Evolutionary conservation across 2,329 filamentous ascomycete species (phyloP).

Genomic region (Bisporella sp.): DNA sequence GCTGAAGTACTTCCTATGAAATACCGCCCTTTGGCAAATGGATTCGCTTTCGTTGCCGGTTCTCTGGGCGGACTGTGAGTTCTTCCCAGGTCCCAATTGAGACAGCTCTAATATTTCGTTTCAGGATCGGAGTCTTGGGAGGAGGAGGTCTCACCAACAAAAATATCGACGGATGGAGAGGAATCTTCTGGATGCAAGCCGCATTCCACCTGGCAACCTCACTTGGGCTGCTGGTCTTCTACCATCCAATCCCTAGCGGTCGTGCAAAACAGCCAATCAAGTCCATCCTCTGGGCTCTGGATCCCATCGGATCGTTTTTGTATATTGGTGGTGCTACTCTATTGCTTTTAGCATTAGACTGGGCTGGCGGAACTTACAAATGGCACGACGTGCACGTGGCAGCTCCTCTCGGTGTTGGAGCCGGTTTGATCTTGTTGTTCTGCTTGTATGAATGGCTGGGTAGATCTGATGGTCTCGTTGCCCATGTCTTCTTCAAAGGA

Average conservation of each 20-base stretch:
- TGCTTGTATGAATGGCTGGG: conserved; percentile 44
- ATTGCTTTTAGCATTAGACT: conserved; percentile 38
- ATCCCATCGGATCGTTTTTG: conserved; percentile 39
- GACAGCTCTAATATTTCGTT: not conserved
- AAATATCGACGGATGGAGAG: conserved; percentile 41
- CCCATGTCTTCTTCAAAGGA: conserved; percentile 46
- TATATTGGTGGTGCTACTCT: conserved; percentile 38
- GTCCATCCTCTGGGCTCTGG: conserved; percentile 39
- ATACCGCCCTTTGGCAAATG: conserved; percentile 48
- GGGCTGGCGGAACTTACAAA: conserved; percentile 36
- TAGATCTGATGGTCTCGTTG: conserved; percentile 44
- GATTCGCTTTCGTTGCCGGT: conserved; percentile 43
- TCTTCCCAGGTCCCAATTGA: not conserved
- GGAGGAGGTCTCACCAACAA: conserved; percentile 46
- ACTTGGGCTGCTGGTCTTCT: conserved; percentile 39
- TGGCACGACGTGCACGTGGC: conserved; percentile 26
- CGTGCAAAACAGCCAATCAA: conserved; percentile 32
- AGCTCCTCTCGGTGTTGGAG: conserved; percentile 26
- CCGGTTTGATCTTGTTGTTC: conserved; percentile 24
- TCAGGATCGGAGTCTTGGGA: conserved; percentile 37
- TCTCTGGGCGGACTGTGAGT: conserved; percentile 44
- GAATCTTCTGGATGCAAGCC: conserved; percentile 54
- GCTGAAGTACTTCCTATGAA: conserved; percentile 50
- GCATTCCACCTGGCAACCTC: conserved; percentile 42
- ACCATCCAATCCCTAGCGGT: conserved; percentile 33